Conservation (phyloP, 1,139 yeast species). For the Suzukiozyma palmioleophila region DNA sequence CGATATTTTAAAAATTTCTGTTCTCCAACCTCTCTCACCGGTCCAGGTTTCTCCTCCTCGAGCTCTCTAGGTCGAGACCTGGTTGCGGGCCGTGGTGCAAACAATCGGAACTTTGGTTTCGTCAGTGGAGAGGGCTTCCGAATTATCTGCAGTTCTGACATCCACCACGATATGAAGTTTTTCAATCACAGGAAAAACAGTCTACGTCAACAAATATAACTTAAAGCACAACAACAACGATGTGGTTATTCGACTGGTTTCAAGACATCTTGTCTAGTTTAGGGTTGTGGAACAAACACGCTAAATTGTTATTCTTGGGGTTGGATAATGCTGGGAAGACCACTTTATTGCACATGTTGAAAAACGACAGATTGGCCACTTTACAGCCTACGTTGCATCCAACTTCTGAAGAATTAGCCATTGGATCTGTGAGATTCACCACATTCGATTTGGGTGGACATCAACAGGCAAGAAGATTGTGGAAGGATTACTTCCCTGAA, state of each 20-base stretch:
- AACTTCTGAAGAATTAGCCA: slow-evolving; percentile 95
- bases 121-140: neutral
- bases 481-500: slow-evolving; percentile 99
- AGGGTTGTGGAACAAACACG: slow-evolving; percentile 97
- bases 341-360: slow-evolving; percentile 92
- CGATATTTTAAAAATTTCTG: no score
- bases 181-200: slow-evolving; percentile 1
- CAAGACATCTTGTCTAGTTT: slow-evolving; percentile 91
- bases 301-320: slow-evolving; percentile 91
- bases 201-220: no score
- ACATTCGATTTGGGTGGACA: slow-evolving; percentile 99
- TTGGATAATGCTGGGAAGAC: slow-evolving; percentile 99
- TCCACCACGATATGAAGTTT: neutral
- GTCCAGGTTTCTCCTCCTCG: no score
- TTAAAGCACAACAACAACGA: slow-evolving; percentile 4
- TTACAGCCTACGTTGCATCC: slow-evolving; percentile 98
- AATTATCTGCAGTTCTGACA: neutral
- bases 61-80: no score
- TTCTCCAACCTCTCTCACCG: no score
- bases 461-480: slow-evolving; percentile 95
- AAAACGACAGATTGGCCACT: slow-evolving; percentile 96
- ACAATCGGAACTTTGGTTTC: no score
- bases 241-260: slow-evolving; percentile 51
- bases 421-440: slow-evolving; percentile 94
- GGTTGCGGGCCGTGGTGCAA: no score